Conservation (phyloP, 331 rosid genomes). For the Stylosanthes scabra region DNA sequence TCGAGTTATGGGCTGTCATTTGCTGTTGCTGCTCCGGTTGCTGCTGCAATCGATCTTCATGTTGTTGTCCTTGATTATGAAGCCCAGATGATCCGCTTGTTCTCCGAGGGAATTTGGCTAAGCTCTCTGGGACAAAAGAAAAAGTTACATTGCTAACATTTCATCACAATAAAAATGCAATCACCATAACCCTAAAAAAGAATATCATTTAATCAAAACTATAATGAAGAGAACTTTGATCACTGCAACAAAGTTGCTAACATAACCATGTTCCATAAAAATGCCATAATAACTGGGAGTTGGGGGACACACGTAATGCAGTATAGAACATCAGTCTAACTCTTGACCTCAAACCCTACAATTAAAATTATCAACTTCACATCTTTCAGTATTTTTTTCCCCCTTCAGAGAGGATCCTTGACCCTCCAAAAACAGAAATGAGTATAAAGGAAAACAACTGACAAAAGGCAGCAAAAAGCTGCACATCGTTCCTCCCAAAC, state of each 20-base stretch:
- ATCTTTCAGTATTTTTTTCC: neutral
- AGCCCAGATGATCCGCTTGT: constrained; percentile 69
- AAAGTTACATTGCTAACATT: neutral
- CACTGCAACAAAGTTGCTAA: constrained; percentile 9
- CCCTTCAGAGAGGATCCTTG: neutral
- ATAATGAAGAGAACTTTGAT: no score
- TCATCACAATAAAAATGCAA: no score
- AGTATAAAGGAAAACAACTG: constrained; percentile 10
- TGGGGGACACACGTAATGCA: neutral
- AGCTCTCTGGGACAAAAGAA: constrained; percentile 68
- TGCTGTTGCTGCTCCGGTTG: constrained; percentile 60
- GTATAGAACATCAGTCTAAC: neutral
- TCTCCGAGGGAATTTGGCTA: constrained; percentile 95
- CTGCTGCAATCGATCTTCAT: constrained; percentile 76
- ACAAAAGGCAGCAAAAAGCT: constrained; percentile 1
- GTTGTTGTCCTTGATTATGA: constrained; percentile 70
- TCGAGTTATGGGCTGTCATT: constrained; percentile 57
- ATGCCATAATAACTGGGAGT: neutral
- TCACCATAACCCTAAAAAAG: no score
- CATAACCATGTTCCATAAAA: constrained; percentile 4
- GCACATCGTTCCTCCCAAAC: constrained; percentile 22
- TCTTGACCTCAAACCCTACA: constrained; percentile 21
- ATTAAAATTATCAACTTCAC: constrained; percentile 2
- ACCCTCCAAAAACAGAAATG: constrained; percentile 16
- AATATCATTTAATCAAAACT: no score